Percentiles rank a stretch among this genome's conserved stretches.
Evolutionary conservation across 2,329 filamentous ascomycete species (phyloP).

Genomic region (Phoma sp.): DNA sequence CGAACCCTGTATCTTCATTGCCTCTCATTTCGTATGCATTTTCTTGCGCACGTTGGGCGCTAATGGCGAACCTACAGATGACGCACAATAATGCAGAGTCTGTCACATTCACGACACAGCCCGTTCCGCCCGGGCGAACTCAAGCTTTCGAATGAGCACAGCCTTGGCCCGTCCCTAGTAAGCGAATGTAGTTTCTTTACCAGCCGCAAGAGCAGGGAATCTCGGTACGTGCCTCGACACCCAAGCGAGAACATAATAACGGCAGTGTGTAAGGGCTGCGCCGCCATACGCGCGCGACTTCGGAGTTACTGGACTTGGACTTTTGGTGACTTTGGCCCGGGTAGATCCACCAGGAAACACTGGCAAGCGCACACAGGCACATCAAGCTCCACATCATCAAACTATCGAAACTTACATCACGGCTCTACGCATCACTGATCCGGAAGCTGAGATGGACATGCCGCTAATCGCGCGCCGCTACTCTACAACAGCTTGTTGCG

Average conservation of each 20-base stretch:
- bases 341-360: constrained; percentile 4
- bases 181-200: constrained; percentile 9
- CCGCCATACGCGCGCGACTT: constrained; percentile 15
- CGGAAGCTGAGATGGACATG: constrained; percentile 9
- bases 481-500: constrained; percentile 7
- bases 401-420: constrained; percentile 17
- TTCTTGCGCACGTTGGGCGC: constrained; percentile 17
- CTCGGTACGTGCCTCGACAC: constrained; percentile 18
- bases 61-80: constrained; percentile 15
- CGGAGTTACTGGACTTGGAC: constrained; percentile 4
- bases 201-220: constrained; percentile 16
- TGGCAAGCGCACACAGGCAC: constrained; percentile 11
- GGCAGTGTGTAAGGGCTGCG: constrained; percentile 1
- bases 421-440: constrained; percentile 10
- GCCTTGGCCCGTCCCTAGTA: constrained; percentile 1
- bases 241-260: constrained; percentile 12
- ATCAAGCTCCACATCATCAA: constrained; percentile 13
- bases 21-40: constrained; percentile 26
- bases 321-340: not conserved
- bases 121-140: constrained; percentile 29
- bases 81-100: constrained; percentile 10
- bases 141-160: not conserved
- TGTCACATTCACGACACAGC: constrained; percentile 22
- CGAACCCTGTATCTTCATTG: constrained; percentile 25
- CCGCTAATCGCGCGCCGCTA: constrained; percentile 10